phyloP scores from a whole-genome alignment of 2,329 filamentous ascomycete genomes.

The Trichoderma semiorbis region DNA sequence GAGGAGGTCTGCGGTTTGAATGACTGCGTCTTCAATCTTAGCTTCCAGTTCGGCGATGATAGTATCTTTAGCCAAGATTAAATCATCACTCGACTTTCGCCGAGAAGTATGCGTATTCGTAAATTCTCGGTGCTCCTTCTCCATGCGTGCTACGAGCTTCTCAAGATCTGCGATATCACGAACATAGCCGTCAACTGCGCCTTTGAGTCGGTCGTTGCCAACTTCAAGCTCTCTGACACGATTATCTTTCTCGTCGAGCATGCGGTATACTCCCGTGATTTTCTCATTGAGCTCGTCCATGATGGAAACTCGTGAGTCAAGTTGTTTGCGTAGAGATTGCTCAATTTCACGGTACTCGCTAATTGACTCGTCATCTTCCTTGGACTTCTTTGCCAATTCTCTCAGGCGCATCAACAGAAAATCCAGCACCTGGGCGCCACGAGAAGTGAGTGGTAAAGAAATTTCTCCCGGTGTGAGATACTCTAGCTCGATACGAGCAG shows the following conservation, averaged over 20 bases:
- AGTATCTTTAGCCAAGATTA: conserved; percentile 36
- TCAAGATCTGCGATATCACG: conserved; percentile 55
- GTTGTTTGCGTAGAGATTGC: conserved; percentile 53
- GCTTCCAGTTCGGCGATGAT: conserved; percentile 42
- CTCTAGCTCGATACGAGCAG: conserved; percentile 58
- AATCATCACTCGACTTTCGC: conserved; percentile 32
- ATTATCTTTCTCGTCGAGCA: conserved; percentile 37
- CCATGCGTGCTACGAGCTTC: conserved; percentile 46
- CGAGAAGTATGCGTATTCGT: conserved; percentile 33
- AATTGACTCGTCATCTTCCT: conserved; percentile 51
- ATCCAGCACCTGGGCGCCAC: conserved; percentile 54
- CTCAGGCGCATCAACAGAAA: conserved; percentile 51
- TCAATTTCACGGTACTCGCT: conserved; percentile 60
- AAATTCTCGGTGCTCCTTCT: conserved; percentile 35
- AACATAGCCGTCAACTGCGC: conserved; percentile 50
- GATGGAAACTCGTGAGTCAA: conserved; percentile 49
- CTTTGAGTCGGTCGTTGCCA: conserved; percentile 48
- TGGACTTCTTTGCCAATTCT: conserved; percentile 43
- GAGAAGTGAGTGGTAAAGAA: conserved; percentile 48
- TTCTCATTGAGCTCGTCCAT: conserved; percentile 44
- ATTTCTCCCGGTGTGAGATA: conserved; percentile 59
- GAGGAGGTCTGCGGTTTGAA: background rate
- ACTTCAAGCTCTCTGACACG: conserved; percentile 47
- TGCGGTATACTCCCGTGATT: conserved; percentile 26
- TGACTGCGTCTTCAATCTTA: conserved; percentile 33